Evolutionary conservation across 2,329 filamentous ascomycete species (phyloP).

Genomic region (Fusarium torreyae): DNA sequence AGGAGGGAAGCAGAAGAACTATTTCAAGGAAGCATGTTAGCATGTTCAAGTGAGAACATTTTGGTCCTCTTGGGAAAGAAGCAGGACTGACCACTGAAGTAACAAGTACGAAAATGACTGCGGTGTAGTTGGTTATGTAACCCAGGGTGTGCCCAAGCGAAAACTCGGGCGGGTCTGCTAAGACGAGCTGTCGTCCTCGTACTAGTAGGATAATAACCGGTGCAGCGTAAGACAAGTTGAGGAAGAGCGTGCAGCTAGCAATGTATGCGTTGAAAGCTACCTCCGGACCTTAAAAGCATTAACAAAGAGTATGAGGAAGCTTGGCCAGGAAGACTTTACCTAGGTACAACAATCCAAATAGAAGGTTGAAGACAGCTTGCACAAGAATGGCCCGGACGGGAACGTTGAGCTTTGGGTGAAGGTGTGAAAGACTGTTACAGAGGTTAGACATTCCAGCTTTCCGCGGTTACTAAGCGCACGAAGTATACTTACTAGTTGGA

Average conservation of each 20-base stretch:
- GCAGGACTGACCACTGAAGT: constrained; percentile 54
- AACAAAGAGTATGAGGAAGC: not conserved
- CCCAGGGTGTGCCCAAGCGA: constrained; percentile 51
- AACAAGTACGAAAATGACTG: constrained; percentile 56
- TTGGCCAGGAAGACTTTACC: constrained; percentile 26
- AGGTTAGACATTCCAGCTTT: not conserved
- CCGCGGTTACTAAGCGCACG: rapidly evolving
- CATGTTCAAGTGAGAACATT: not conserved
- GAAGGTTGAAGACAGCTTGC: constrained; percentile 60
- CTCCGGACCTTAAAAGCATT: constrained; percentile 51
- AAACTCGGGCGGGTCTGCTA: constrained; percentile 51
- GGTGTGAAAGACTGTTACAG: constrained; percentile 51
- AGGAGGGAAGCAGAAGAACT: constrained; percentile 48
- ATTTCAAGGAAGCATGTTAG: not conserved
- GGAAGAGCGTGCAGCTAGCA: constrained; percentile 61
- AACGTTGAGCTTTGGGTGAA: constrained; percentile 58
- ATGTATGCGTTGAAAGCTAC: constrained; percentile 65
- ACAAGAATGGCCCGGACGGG: constrained; percentile 60
- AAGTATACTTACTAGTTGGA: constrained; percentile 39
- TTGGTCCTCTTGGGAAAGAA: rapidly evolving
- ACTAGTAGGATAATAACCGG: constrained; percentile 58
- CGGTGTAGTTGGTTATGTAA: constrained; percentile 52
- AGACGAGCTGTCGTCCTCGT: constrained; percentile 54
- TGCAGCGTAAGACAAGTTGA: constrained; percentile 63
- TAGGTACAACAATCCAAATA: constrained; percentile 62